Base-by-base conservation (phyloP, 306 rosid species). In the Prunus mongolica region DNA sequence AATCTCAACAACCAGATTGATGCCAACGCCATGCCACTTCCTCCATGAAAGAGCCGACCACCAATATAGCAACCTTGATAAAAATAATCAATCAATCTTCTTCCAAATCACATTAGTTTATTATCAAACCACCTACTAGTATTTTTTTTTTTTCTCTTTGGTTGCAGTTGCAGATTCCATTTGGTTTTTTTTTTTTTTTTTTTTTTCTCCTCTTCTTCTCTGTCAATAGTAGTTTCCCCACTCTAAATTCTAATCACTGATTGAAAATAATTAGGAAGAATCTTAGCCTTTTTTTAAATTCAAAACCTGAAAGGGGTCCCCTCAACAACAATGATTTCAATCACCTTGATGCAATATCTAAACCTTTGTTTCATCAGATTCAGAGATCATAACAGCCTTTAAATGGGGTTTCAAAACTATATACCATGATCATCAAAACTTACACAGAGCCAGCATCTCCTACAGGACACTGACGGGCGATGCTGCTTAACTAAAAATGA, bases 181-280 rank as follows among this genome's bases (percentile, higher is more conserved):
- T 4, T n/a, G n/a, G 20, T 5, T 1, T 54, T n/a, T 9, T 34
- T 32, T 38, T 38, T 38, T n/a, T n/a, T n/a, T n/a, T n/a, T n/a
- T n/a, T n/a, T n/a, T n/a, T n/a, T n/a, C n/a, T n/a, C n/a, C n/a
- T n/a, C n/a, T n/a, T n/a, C n/a, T n/a, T n/a, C n/a, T 0, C 7
- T 32, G 32, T 71, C 20, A 6, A 71, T 46, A 71, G 55, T 71
- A 52, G 41, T 71, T 71, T 71, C 34, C 34, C 24, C 14, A 16
- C 32, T 47, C 7, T 13, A 32, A 72, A 16, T 20, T 47, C 13
- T 13, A 32, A 72, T 72, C 24, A 20, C 20, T 52, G 24, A 38
- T 24, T 55, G 38, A 67, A 64, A 71, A 78, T n/a, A 78, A 64
- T 54, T 83, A 49, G 52, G 10, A 49, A 58, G 67, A 83, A 72